phyloP scores from a whole-genome alignment of 225 moss, liverwort and hornwort species.

The Antitrichia curtipendula region DNA sequence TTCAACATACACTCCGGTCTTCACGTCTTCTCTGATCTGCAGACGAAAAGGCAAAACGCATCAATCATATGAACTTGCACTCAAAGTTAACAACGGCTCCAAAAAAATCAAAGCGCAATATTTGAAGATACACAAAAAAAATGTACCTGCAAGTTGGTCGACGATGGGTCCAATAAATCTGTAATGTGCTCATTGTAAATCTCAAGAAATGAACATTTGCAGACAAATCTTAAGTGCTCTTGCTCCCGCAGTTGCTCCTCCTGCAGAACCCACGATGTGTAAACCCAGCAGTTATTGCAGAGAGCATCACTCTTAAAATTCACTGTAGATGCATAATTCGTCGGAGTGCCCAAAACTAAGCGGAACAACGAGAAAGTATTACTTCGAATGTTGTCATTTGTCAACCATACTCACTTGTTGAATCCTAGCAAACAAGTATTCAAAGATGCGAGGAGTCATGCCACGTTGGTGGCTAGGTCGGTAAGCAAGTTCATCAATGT shows the following conservation, averaged over 20 bases:
- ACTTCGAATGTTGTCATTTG: background rate
- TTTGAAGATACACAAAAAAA: background rate
- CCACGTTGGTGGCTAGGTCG: slow-evolving; percentile 47
- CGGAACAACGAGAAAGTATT: background rate
- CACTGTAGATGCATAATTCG: background rate
- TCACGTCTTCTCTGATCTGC: slow-evolving; percentile 82
- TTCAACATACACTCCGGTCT: slow-evolving; percentile 91
- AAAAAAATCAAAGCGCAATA: background rate
- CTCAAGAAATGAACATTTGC: slow-evolving; percentile 52
- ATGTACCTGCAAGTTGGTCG: slow-evolving; percentile 39
- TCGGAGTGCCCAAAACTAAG: background rate
- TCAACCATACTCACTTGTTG: slow-evolving; percentile 16
- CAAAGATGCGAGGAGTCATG: slow-evolving; percentile 57
- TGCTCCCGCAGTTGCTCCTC: slow-evolving; percentile 44
- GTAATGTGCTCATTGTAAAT: slow-evolving; percentile 52
- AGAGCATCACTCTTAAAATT: background rate
- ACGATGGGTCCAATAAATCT: slow-evolving; percentile 40
- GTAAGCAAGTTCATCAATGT: slow-evolving; percentile 42
- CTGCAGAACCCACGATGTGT: background rate
- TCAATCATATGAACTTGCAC: background rate
- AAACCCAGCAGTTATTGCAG: background rate
- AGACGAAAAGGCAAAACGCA: background rate
- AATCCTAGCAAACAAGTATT: slow-evolving; percentile 43
- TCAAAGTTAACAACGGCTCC: background rate
- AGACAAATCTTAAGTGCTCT: slow-evolving; percentile 34